Evolutionary conservation across 305 asterid species (phyloP).

Genomic region (Withania somnifera): DNA sequence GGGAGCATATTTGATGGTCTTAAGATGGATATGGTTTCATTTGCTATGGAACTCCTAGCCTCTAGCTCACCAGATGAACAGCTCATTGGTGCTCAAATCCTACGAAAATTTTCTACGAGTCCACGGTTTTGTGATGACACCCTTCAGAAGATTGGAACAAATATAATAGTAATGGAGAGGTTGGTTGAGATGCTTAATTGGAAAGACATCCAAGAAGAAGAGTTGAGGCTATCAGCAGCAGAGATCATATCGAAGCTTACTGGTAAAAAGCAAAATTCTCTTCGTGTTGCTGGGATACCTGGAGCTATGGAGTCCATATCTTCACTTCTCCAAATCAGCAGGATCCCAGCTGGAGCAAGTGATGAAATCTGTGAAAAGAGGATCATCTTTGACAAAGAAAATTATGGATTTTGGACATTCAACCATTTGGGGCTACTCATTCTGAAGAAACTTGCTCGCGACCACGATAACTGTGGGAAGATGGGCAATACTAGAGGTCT

Average conservation of each 20-base stretch:
- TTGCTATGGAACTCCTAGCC: conserved; percentile 65
- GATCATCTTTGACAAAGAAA: conserved; percentile 31
- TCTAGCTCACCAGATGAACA: conserved; percentile 84
- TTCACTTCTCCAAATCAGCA: conserved; percentile 47
- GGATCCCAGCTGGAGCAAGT: conserved; percentile 33
- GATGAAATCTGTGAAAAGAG: conserved; percentile 68
- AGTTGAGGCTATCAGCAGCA: conserved; percentile 66
- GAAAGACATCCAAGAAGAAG: conserved; percentile 76
- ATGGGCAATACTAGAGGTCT: conserved; percentile 81
- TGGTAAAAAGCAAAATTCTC: conserved; percentile 54
- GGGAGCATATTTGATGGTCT: conserved; percentile 91
- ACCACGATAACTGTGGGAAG: conserved; percentile 70
- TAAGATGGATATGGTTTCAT: conserved; percentile 87
- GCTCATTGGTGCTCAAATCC: conserved; percentile 62
- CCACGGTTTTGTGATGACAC: conserved; percentile 54
- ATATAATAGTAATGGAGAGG: conserved; percentile 54
- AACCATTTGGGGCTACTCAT: conserved; percentile 83
- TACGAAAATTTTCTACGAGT: conserved; percentile 41
- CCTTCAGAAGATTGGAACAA: conserved; percentile 75
- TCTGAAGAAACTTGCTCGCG: conserved; percentile 79
- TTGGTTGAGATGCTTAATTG: conserved; percentile 83
- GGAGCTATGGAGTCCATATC: conserved; percentile 83
- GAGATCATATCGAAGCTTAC: conserved; percentile 56
- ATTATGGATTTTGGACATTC: conserved; percentile 59
- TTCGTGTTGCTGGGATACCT: conserved; percentile 65